Base-by-base conservation (phyloP, 805 yeast genomes). In the Nakazawaea molendinolei region DNA sequence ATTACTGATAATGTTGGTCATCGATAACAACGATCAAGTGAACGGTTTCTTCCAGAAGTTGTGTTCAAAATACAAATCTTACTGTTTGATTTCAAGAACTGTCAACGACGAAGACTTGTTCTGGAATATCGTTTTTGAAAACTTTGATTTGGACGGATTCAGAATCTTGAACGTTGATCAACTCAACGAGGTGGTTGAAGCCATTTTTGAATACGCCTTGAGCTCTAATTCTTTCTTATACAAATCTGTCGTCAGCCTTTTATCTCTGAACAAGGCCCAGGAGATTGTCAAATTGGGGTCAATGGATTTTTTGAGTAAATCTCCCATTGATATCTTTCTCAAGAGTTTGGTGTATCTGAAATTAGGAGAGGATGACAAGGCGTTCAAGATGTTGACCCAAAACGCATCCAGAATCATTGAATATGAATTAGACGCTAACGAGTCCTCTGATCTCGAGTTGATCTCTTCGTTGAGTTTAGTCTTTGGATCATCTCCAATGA, bases 381-480 rank as follows among this genome's bases (percentile, higher is more conserved):
- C 72, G 1, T 52, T 50, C 18, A 46, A 51, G 7, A 41, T 60
- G 12, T 56, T 70, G 14, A 40, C 46, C 7, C 33, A 46, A 1
- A 43, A 50, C 12, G 50, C 59, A 10, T 49, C 53, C 9, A 36
- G 43, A 5, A 56, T 67, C 18, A 51, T 58, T 3, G 33, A 37
- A 4, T 49, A 51, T 43, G 27, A 41, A 8, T 23, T 55, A 3
- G 29, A 50, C 0, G 35, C 43, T 1, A 51, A 43, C 12, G 40
- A 36, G 23, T 13, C 21, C 2, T 13, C 20, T 14, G 36, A 31
- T 22, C 26, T 36, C 16, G 28, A 26, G 9, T 7, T 16, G 8
- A 4, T 36, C 3, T 14, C 29, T 9, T n/a, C 22, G 3, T 21
- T 23, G 24, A 26, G 27, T 6, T 22, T 51, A 7, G 43, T 63